Evolutionary conservation across 2,329 filamentous ascomycete species (phyloP), one percentile per base, ranked within the genome.

Genomic region (Malbranchea cinnamomea): DNA sequence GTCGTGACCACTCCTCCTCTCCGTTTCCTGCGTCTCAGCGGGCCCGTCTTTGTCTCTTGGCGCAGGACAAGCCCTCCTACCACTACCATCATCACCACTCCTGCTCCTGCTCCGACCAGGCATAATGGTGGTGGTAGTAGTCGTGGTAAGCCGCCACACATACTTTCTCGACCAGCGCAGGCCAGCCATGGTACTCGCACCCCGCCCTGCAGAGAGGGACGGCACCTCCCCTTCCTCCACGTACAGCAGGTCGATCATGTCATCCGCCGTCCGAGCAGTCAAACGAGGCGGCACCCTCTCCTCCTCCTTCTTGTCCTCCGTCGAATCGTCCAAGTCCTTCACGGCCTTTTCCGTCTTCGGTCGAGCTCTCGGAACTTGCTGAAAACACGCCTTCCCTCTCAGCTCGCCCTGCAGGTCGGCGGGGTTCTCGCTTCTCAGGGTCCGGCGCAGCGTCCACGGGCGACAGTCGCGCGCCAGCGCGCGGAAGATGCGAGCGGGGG

Each of bases 191-290:
- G 41, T 45, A n/a, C 40, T 30, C n/a, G 43, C 33, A 4, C 40
- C 37, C n/a, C 33, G 36, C 9, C 49, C 48, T n/a, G n/a, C n/a
- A n/a, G n/a, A n/a, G n/a, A n/a, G n/a, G n/a, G n/a, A n/a, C n/a
- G n/a, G n/a, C 37, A 60, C 52, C 26, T 55, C 49, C 31, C 58
- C 58, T 38, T 57, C 49, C 42, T 62, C 58, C 36, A 43, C 49
- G 36, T 62, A 61, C 8, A 59, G 42, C 33, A 58, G 46, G 23
- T 52, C 41, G 14, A 39, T 35, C 11, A 37, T 20, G 32, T 55
- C 47, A 18, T 41, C 41, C 23, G 43, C 40, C n/a, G n/a, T n/a
- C n/a, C n/a, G n/a, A n/a, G n/a, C n/a, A n/a, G n/a, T n/a, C n/a
- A n/a, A n/a, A n/a, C n/a, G n/a, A n/a, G n/a, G n/a, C n/a, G n/a